A percentile compares a stretch with the other conserved stretches of the same genome.
Evolutionary conservation across 2,329 filamentous ascomycete species (phyloP).

Genomic region (Colletotrichum neosansevieriae): DNA sequence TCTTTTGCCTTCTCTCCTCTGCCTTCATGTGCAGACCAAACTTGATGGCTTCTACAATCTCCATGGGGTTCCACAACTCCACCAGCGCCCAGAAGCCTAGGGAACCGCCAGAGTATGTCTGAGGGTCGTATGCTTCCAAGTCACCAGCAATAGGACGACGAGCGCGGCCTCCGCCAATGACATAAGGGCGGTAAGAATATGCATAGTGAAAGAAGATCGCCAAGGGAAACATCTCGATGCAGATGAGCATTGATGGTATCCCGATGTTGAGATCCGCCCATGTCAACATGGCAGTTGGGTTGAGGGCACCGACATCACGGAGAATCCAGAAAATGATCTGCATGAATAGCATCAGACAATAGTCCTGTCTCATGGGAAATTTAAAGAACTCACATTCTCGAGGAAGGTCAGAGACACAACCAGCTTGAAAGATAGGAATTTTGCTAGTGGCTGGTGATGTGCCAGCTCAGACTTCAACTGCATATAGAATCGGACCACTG

Average conservation of each 20-base stretch:
- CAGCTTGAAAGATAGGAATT: constrained; percentile 45
- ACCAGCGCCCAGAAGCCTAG: constrained; percentile 40
- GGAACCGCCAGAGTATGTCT: constrained; percentile 43
- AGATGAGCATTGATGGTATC: constrained; percentile 43
- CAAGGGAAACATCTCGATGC: constrained; percentile 45
- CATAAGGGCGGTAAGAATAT: constrained; percentile 43
- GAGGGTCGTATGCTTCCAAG: constrained; percentile 33
- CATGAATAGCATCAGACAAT: neutral
- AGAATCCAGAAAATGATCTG: constrained; percentile 46
- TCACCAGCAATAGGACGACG: constrained; percentile 31
- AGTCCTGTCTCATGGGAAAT: neutral
- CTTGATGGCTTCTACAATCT: constrained; percentile 23
- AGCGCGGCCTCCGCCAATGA: constrained; percentile 35
- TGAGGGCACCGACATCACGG: constrained; percentile 39
- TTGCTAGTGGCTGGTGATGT: constrained; percentile 43
- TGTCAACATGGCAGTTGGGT: constrained; percentile 42
- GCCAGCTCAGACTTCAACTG: constrained; percentile 40
- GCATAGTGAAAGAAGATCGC: constrained; percentile 44
- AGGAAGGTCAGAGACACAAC: constrained; percentile 44
- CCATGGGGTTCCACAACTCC: constrained; percentile 33
- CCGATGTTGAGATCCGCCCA: constrained; percentile 44
- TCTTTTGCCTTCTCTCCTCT: constrained; percentile 19
- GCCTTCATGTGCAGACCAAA: constrained; percentile 35
- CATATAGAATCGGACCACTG: constrained; percentile 43
- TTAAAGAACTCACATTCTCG: constrained; percentile 26